Conservation (phyloP, 345 rosid genomes). For the Arabis hirsuta region DNA sequence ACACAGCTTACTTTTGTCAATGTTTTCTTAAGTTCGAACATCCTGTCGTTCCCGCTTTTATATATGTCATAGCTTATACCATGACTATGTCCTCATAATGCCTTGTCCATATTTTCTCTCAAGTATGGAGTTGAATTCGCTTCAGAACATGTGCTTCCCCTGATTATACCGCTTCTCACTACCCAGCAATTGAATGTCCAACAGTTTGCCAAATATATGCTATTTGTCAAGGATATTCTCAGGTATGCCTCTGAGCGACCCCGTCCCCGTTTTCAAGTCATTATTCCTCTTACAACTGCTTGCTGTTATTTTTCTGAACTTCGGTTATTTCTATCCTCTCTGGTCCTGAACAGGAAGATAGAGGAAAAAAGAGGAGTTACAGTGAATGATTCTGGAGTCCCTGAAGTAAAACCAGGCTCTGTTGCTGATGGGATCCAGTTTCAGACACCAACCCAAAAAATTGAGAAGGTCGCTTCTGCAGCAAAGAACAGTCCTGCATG, state of each 20-base stretch:
- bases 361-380: conserved; percentile 84
- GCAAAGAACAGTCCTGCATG: conserved; percentile 59
- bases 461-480: conserved; percentile 52
- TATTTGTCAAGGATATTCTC: conserved; percentile 82
- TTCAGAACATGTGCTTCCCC: conserved; percentile 86
- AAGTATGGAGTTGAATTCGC: conserved; percentile 92
- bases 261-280: not conserved
- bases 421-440: conserved; percentile 53
- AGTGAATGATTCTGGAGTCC: conserved; percentile 60
- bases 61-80: conserved; percentile 10
- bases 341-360: conserved; percentile 58
- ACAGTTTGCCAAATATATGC: conserved; percentile 93
- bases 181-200: conserved; percentile 90
- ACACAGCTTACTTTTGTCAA: conserved; percentile 1
- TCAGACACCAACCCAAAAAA: conserved; percentile 54
- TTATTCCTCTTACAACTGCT: conserved; percentile 5
- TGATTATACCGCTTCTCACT: conserved; percentile 84
- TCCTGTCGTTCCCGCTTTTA: not conserved
- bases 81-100: conserved; percentile 12
- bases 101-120: conserved; percentile 28
- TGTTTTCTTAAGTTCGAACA: conserved; percentile 2
- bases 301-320: conserved; percentile 19
- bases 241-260: conserved; percentile 51
- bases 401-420: conserved; percentile 55
- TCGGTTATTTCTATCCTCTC: conserved; percentile 5